A percentile compares a stretch with the other conserved stretches of the same genome.
phyloP scores from a whole-genome alignment of 371 early-diverging fungal genomes.

The Dinochytrium kinnereticum region DNA sequence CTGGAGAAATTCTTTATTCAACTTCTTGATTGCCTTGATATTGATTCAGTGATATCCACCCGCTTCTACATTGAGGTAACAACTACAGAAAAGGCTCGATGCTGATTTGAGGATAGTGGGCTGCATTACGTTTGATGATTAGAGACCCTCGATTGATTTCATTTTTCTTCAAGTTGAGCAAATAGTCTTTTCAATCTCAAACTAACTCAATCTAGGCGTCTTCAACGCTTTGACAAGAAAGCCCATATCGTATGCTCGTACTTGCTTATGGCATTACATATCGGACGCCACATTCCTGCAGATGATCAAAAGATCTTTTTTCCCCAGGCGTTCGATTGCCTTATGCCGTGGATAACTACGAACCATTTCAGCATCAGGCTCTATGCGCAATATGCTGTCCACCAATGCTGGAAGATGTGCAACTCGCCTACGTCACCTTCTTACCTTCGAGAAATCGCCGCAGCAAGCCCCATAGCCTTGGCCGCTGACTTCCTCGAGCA shows the following conservation, averaged over 20 bases:
- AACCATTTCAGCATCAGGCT: slow-evolving; percentile 49
- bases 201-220: slow-evolving; percentile 16
- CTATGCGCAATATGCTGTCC: slow-evolving; percentile 41
- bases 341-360: slow-evolving; percentile 45
- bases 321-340: not conserved
- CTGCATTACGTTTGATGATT: slow-evolving; percentile 33
- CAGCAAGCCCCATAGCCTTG: not conserved
- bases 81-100: too few relatives aligned
- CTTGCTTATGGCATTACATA: slow-evolving; percentile 46
- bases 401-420: slow-evolving; percentile 20
- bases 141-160: slow-evolving; percentile 17
- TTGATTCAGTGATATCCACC: slow-evolving; percentile 56
- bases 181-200: not conserved
- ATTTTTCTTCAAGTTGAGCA: slow-evolving; percentile 23
- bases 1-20: slow-evolving; percentile 37
- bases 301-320: slow-evolving; percentile 15
- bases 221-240: slow-evolving; percentile 45
- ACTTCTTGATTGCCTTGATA: slow-evolving; percentile 46
- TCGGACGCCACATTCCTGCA: slow-evolving; percentile 24
- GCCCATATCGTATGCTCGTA: slow-evolving; percentile 57
- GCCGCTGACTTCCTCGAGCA: slow-evolving; percentile 33
- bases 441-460: not conserved
- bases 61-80: slow-evolving; percentile 57
- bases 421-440: not conserved
- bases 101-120: too few relatives aligned